Percentiles rank a stretch among this genome's conserved stretches.
Conservation (phyloP, 352 stramenopile species). For the Globisporangium paddicum region DNA sequence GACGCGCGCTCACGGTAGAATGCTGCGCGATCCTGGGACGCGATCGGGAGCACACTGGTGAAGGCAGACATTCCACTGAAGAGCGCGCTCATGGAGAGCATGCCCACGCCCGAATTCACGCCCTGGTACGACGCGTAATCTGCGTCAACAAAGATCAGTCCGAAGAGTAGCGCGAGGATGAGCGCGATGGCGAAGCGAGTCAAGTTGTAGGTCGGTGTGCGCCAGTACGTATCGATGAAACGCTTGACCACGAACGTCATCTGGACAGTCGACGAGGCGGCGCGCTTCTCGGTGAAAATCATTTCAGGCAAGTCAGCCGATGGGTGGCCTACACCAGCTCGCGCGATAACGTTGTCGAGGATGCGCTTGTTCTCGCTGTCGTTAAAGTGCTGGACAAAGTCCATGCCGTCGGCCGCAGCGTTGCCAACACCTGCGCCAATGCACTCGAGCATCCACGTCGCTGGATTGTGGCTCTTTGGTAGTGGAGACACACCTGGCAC, state of each 20-base stretch:
- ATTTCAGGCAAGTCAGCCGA: neutral
- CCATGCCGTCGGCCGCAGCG: no score
- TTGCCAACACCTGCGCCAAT: neutral
- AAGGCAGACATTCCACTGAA: neutral
- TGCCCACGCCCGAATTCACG: neutral
- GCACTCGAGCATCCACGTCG: neutral
- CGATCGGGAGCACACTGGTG: no score
- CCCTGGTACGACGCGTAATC: neutral
- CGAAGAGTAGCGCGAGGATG: conserved; percentile 18
- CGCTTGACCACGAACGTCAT: neutral
- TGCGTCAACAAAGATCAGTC: neutral
- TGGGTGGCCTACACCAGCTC: no score
- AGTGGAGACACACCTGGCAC: conserved; percentile 25
- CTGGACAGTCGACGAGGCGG: neutral
- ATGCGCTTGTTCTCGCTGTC: no score
- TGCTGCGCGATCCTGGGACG: conserved; percentile 13
- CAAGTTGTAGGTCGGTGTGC: conserved; percentile 81
- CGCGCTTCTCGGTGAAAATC: neutral
- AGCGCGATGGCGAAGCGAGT: conserved; percentile 46
- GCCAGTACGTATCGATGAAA: conserved; percentile 53
- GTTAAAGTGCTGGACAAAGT: no score
- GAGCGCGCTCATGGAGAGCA: neutral
- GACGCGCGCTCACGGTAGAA: conserved; percentile 92
- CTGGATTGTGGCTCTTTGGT: neutral
- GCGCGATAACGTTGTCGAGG: no score